Conservation (phyloP, 2,329 filamentous ascomycete species). For the Ophiocordyceps camponoti-leonardi region DNA sequence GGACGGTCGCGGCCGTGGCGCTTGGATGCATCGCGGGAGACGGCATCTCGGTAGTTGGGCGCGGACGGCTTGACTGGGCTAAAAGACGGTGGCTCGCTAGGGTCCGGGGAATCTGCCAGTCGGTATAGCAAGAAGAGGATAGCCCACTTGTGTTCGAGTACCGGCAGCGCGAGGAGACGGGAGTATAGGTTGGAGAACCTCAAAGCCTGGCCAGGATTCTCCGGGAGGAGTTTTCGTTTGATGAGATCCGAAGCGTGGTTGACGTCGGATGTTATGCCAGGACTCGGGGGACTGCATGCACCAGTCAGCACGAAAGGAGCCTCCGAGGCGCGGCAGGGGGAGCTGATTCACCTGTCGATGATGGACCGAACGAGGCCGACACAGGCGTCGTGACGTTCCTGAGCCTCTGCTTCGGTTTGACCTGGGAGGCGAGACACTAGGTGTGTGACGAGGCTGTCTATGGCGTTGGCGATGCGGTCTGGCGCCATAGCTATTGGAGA, state of each 20-base stretch:
- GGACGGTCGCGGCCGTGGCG: constrained; percentile 19
- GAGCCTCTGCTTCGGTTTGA: constrained; percentile 49
- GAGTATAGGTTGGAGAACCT: constrained; percentile 86
- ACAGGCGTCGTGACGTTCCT: constrained; percentile 50
- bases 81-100: constrained; percentile 30
- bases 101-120: constrained; percentile 52
- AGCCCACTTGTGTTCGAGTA: constrained; percentile 90
- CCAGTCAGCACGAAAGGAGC: constrained; percentile 1
- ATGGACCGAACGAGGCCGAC: constrained; percentile 33
- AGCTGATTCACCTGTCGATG: constrained; percentile 28
- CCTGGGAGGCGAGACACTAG: constrained; percentile 49
- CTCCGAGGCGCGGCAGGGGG: neutral
- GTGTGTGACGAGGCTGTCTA: constrained; percentile 62
- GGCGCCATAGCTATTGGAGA: constrained; percentile 34
- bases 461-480: constrained; percentile 59
- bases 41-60: constrained; percentile 19
- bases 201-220: constrained; percentile 61
- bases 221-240: constrained; percentile 68
- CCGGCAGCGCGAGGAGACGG: constrained; percentile 72
- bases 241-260: constrained; percentile 90
- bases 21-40: constrained; percentile 17
- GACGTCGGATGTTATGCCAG: constrained; percentile 50
- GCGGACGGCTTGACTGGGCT: constrained; percentile 23
- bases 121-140: constrained; percentile 85
- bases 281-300: constrained; percentile 25